A percentile compares a stretch with the other conserved stretches of the same genome.
These are phyloP conservation scores for Clarireedia hainanense DNA, from an alignment of 2,329 filamentous ascomycete species.

Conservation along the genomic window DNA sequence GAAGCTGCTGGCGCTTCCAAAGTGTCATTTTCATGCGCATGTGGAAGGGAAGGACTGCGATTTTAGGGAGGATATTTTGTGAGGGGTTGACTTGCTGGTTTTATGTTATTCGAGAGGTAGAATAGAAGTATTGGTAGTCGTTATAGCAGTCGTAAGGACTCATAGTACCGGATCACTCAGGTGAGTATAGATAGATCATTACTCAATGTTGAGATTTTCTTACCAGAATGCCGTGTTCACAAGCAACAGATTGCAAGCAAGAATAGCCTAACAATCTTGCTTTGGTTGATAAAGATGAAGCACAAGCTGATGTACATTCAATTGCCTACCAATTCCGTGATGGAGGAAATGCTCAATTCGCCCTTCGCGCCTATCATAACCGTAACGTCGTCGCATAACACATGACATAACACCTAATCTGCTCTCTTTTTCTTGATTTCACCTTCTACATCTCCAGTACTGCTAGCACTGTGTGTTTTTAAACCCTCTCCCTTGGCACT, in stretches of 20 bases:
- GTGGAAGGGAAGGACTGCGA: not conserved
- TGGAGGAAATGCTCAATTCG: not conserved
- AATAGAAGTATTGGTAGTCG: too few species aligned
- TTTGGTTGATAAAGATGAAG: not conserved
- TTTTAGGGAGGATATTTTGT: not conserved
- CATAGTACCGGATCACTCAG: not conserved
- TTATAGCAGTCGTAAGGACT: not conserved
- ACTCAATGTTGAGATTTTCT: not conserved
- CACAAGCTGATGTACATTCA: not conserved
- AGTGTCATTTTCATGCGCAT: not conserved
- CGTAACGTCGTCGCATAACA: conserved; percentile 19
- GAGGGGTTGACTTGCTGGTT: not conserved
- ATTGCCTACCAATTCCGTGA: not conserved
- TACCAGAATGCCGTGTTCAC: not conserved
- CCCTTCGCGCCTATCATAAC: conserved; percentile 1
- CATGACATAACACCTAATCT: conserved; percentile 18
- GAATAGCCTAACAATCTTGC: not conserved
- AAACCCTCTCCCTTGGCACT: conserved; percentile 25
- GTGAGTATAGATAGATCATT: not conserved
- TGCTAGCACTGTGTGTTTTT: conserved; percentile 30
- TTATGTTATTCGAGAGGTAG: not conserved
- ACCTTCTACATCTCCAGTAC: conserved; percentile 25
- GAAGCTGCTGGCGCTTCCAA: not conserved
- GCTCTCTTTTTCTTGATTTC: conserved; percentile 26
- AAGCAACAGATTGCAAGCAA: not conserved